phyloP scores from a whole-genome alignment of 306 rosid species.

The Mimosa bimucronata region DNA sequence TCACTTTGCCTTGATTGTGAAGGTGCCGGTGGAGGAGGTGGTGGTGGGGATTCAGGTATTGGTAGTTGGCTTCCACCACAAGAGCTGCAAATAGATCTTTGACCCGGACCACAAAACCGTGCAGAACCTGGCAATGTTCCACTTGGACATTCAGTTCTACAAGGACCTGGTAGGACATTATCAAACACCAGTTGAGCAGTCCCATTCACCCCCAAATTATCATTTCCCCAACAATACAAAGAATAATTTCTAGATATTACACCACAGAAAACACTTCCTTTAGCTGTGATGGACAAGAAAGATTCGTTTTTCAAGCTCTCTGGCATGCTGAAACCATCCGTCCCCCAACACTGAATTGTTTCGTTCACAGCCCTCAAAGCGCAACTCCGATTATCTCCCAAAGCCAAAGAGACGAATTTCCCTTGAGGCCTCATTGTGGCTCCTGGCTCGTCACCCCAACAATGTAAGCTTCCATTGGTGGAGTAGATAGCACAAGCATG shows the following conservation, averaged over 20 bases:
- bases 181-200: slow-evolving; percentile 42
- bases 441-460: slow-evolving; percentile 69
- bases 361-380: slow-evolving; percentile 44
- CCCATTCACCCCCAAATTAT: slow-evolving; percentile 36
- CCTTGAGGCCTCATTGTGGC: slow-evolving; percentile 36
- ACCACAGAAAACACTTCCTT: slow-evolving; percentile 71
- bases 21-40: not conserved
- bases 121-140: slow-evolving; percentile 30
- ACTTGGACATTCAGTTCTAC: slow-evolving; percentile 58
- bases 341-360: slow-evolving; percentile 74
- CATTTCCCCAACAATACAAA: slow-evolving; percentile 77
- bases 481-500: slow-evolving; percentile 74
- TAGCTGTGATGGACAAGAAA: slow-evolving; percentile 67
- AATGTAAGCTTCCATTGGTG: slow-evolving; percentile 37
- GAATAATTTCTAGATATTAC: slow-evolving; percentile 43
- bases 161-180: slow-evolving; percentile 73
- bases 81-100: slow-evolving; percentile 48
- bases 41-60: not conserved
- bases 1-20: slow-evolving; percentile 2
- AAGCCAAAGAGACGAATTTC: slow-evolving; percentile 63
- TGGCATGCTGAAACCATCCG: slow-evolving; percentile 61
- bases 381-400: slow-evolving; percentile 75
- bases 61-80: slow-evolving; percentile 10
- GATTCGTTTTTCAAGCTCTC: slow-evolving; percentile 23
- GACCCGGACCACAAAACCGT: slow-evolving; percentile 34